Evolutionary conservation across 2,329 filamentous ascomycete genomes (phyloP).

Genomic region (Ophiognomonia clavigignenti-juglandacearum): DNA sequence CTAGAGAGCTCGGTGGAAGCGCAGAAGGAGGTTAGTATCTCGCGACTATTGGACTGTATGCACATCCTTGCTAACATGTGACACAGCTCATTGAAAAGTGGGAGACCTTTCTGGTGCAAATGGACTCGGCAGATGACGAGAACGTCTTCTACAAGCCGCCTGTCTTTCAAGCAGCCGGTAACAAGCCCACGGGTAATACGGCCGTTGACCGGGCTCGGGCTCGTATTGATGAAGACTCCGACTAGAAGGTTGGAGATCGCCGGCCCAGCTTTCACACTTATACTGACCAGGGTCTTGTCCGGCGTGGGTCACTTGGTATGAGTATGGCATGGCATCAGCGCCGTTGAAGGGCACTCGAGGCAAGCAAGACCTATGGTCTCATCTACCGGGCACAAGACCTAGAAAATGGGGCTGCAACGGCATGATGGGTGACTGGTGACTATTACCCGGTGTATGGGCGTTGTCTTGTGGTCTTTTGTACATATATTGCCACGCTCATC

Average conservation of each 20-base stretch:
- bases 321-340: constrained; percentile 24
- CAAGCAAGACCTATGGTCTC: not conserved
- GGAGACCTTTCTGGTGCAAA: constrained; percentile 96
- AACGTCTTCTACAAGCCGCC: constrained; percentile 61
- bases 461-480: constrained; percentile 11
- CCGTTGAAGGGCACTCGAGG: not conserved
- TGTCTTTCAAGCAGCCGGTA: constrained; percentile 42
- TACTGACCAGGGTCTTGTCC: constrained; percentile 10
- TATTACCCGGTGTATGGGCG: constrained; percentile 4
- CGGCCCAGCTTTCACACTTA: constrained; percentile 23
- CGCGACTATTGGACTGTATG: not conserved
- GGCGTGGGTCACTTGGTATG: constrained; percentile 13
- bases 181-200: constrained; percentile 51
- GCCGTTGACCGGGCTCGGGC: constrained; percentile 56
- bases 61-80: constrained; percentile 21
- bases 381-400: not conserved
- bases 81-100: constrained; percentile 73
- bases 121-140: constrained; percentile 89
- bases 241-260: constrained; percentile 33
- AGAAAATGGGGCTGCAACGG: not conserved
- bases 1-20: constrained; percentile 95
- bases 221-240: constrained; percentile 56
- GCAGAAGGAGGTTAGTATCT: constrained; percentile 80
- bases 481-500: constrained; percentile 24
- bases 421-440: not conserved